These are phyloP conservation scores for Drechslerella coelobrocha DNA, from an alignment of 2,329 filamentous ascomycete species.

Conservation along the genomic window DNA sequence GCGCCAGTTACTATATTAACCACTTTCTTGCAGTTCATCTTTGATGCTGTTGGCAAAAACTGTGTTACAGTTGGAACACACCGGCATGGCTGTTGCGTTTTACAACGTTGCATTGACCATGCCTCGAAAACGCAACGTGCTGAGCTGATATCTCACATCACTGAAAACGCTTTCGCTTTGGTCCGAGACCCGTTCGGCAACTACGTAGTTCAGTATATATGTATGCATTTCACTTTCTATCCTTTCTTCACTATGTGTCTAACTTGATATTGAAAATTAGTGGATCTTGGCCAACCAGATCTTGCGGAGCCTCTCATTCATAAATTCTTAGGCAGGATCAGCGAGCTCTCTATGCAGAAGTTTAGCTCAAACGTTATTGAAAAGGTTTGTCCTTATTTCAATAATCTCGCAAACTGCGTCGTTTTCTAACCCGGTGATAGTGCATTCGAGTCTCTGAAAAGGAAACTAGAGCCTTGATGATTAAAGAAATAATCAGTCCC, in stretches of 20 bases:
- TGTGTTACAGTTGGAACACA: constrained; percentile 94
- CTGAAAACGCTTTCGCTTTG: constrained; percentile 81
- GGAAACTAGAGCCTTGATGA: constrained; percentile 77
- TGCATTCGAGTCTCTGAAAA: constrained; percentile 82
- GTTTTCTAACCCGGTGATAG: constrained; percentile 50
- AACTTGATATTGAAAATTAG: constrained; percentile 32
- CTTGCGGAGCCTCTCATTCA: constrained; percentile 89
- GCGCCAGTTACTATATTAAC: constrained; percentile 40
- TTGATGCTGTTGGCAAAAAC: constrained; percentile 85
- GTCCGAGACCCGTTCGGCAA: constrained; percentile 98
- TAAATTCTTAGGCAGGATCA: constrained; percentile 77
- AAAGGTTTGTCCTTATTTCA: constrained; percentile 65
- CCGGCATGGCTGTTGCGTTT: constrained; percentile 94
- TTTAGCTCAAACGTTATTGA: constrained; percentile 99
- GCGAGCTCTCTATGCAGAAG: constrained; percentile 84
- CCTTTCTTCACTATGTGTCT: background rate
- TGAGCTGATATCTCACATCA: constrained; percentile 85
- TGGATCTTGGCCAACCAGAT: constrained; percentile 84
- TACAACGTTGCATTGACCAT: constrained; percentile 98
- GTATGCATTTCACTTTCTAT: constrained; percentile 48
- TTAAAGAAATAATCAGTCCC: constrained; percentile 77
- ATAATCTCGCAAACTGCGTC: background rate
- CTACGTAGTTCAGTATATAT: constrained; percentile 98
- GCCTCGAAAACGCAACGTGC: constrained; percentile 87
- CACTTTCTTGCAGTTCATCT: constrained; percentile 74